Evolutionary conservation across 148 eudicot species (phyloP).

Genomic region (Salicornia ramosissima): DNA sequence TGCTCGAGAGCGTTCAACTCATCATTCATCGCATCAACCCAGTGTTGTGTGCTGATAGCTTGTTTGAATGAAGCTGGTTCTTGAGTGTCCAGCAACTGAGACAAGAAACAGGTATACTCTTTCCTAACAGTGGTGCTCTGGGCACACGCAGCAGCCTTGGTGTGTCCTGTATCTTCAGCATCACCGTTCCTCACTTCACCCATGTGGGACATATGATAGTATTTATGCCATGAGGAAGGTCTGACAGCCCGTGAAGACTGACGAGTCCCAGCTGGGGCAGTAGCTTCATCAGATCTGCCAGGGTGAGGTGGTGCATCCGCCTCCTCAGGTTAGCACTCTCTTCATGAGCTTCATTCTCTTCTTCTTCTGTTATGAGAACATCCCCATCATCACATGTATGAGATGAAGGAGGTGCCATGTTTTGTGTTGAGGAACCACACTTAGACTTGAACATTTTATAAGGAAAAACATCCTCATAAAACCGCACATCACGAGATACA

Average conservation of each 20-base stretch:
- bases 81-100: not conserved
- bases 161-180: no score
- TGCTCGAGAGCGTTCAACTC: not conserved
- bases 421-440: not conserved
- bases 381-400: no score
- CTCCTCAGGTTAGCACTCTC: no score
- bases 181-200: no score
- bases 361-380: no score
- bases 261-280: no score
- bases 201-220: no score
- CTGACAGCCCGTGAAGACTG: no score
- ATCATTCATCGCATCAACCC: not conserved
- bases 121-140: not conserved
- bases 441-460: not conserved
- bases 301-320: no score
- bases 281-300: no score
- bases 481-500: not conserved
- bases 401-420: not conserved
- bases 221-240: no score
- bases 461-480: not conserved
- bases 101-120: not conserved
- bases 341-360: no score
- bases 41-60: not conserved
- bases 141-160: not conserved
- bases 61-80: not conserved